These are phyloP conservation scores for Tilletia setariae DNA, from an alignment of 1,284 basidiomycete species.

Conservation along the genomic window DNA sequence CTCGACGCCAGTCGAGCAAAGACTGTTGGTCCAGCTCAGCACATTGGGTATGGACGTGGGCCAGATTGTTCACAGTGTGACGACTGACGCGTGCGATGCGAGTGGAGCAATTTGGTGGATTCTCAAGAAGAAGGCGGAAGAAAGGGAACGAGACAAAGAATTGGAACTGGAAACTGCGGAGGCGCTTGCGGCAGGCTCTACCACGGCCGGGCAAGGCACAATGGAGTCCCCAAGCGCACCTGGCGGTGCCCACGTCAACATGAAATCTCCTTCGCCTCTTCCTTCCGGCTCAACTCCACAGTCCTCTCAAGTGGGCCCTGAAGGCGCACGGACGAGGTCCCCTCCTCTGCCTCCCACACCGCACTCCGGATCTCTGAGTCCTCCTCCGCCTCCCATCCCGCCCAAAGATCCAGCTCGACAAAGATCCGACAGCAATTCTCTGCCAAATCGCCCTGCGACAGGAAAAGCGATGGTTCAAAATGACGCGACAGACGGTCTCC, in stretches of 20 bases:
- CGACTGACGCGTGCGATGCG: conserved; percentile 86
- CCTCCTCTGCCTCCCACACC: conserved; percentile 9
- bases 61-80: conserved; percentile 88
- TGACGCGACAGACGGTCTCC: neutral
- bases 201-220: neutral
- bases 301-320: no score
- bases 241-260: no score
- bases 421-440: conserved; percentile 18
- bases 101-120: conserved; percentile 96
- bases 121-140: conserved; percentile 74
- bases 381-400: conserved; percentile 29
- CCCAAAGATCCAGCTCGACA: conserved; percentile 26
- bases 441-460: neutral
- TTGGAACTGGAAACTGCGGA: conserved; percentile 12
- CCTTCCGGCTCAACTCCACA: no score
- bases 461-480: neutral
- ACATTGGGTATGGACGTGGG: conserved; percentile 83
- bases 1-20: conserved; percentile 72
- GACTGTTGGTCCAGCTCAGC: conserved; percentile 72
- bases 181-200: conserved; percentile 20
- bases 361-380: neutral
- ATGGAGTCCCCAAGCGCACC: neutral
- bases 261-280: no score
- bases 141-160: conserved; percentile 57
- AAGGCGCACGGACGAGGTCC: neutral